phyloP scores from a whole-genome alignment of 1,284 basidiomycete genomes.

The Takashimella koratensis region DNA sequence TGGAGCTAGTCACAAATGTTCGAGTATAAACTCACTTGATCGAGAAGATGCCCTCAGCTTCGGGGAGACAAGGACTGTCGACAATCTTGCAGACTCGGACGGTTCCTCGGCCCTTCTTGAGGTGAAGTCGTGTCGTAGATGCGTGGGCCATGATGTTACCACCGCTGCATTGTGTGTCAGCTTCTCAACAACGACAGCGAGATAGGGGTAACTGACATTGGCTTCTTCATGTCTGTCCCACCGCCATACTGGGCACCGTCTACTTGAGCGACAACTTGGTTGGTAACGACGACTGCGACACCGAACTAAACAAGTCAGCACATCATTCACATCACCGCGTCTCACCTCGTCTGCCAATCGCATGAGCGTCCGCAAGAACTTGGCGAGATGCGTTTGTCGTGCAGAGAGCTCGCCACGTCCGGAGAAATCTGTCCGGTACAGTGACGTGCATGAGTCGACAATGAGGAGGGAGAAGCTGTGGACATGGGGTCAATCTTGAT shows the following conservation, averaged over 20 bases:
- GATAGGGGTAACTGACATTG: constrained; percentile 56
- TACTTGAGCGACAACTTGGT: constrained; percentile 98
- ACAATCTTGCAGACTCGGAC: constrained; percentile 96
- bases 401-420: constrained; percentile 95
- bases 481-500: background rate
- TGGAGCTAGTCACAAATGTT: constrained; percentile 1
- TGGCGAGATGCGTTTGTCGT: constrained; percentile 94
- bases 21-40: constrained; percentile 59
- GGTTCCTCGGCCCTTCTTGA: constrained; percentile 89
- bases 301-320: constrained; percentile 65
- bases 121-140: constrained; percentile 86
- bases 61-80: constrained; percentile 95
- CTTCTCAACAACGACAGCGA: background rate
- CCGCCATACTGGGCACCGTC: constrained; percentile 84
- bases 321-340: background rate
- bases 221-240: constrained; percentile 82
- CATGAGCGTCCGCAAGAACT: constrained; percentile 89
- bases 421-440: constrained; percentile 94
- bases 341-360: constrained; percentile 90
- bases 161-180: constrained; percentile 52
- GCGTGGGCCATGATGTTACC: constrained; percentile 96
- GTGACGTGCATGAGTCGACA: constrained; percentile 92
- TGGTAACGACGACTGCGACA: constrained; percentile 94
- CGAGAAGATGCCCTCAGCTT: constrained; percentile 92
- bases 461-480: constrained; percentile 89